phyloP scores from a whole-genome alignment of 2,329 filamentous ascomycete genomes.

The Nakataea oryzae region DNA sequence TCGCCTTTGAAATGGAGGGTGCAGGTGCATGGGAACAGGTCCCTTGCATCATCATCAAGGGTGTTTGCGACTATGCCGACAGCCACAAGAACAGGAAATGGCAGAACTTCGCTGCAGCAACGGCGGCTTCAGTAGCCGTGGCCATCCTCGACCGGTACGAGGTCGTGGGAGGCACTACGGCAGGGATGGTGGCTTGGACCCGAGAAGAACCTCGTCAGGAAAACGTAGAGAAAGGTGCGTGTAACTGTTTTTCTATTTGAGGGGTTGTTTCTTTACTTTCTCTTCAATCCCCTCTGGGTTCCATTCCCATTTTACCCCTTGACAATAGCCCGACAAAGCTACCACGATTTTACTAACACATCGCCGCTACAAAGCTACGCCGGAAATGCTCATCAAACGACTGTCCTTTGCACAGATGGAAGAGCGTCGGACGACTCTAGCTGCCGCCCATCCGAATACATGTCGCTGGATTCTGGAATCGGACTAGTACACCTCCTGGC shows the following conservation, averaged over 20 bases:
- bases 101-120: conserved; percentile 24
- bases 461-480: conserved; percentile 12
- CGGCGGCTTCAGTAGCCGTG: conserved; percentile 20
- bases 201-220: too few relatives aligned
- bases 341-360: too few relatives aligned
- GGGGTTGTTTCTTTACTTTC: too few relatives aligned
- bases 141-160: background rate
- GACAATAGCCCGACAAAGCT: too few relatives aligned
- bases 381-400: background rate
- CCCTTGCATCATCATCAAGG: conserved; percentile 18
- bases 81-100: conserved; percentile 25
- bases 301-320: too few relatives aligned
- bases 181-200: background rate
- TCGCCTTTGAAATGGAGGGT: conserved; percentile 22
- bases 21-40: conserved; percentile 19
- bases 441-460: background rate
- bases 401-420: background rate
- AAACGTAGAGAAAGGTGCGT: too few relatives aligned
- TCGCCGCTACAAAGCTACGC: background rate
- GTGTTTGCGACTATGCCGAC: conserved; percentile 27
- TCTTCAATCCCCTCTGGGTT: too few relatives aligned
- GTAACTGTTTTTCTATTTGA: too few relatives aligned
- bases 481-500: conserved; percentile 19
- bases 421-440: background rate
- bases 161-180: background rate